A percentile compares a stretch with the other conserved stretches of the same genome.
Conservation (phyloP, 495 filamentous ascomycete genomes). For the Apiosordaria backusii region DNA sequence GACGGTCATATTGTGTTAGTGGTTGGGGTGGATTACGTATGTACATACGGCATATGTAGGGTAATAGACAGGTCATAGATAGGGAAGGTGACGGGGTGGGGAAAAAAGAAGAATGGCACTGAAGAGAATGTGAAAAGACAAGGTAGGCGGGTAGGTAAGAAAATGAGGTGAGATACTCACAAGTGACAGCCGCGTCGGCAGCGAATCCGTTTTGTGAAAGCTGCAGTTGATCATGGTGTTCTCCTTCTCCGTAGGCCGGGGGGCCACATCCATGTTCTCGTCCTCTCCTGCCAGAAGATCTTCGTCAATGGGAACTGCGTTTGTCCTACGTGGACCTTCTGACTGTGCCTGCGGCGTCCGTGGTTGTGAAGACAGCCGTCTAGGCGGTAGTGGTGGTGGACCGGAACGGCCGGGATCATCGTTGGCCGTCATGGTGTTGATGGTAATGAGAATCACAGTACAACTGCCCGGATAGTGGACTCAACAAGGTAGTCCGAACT, state of each 20-base stretch:
- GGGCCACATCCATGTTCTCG: slow-evolving; percentile 33
- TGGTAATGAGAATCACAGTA: background rate
- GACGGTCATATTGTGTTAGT: background rate
- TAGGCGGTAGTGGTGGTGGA: background rate
- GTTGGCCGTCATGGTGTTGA: background rate
- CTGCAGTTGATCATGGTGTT: slow-evolving; percentile 42
- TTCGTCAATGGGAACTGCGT: slow-evolving; percentile 24
- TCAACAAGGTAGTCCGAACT: background rate
- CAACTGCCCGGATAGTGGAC: background rate
- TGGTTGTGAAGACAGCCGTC: background rate
- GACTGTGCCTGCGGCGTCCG: background rate
- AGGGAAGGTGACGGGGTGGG: background rate
- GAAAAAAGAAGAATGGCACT: background rate
- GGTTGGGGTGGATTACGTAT: background rate
- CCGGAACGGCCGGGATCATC: background rate
- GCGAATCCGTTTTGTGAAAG: slow-evolving; percentile 48
- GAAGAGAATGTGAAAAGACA: background rate
- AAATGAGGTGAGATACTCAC: slow-evolving; percentile 19
- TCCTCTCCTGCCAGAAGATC: slow-evolving; percentile 22
- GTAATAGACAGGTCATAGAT: background rate
- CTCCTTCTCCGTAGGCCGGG: slow-evolving; percentile 48
- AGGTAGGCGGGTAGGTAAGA: background rate
- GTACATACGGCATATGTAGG: background rate
- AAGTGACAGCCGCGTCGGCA: slow-evolving; percentile 45
- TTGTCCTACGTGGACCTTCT: slow-evolving; percentile 15